Evolutionary conservation across 176 grass and related monocot genomes (phyloP).

Genomic region (Carex scoparia): DNA sequence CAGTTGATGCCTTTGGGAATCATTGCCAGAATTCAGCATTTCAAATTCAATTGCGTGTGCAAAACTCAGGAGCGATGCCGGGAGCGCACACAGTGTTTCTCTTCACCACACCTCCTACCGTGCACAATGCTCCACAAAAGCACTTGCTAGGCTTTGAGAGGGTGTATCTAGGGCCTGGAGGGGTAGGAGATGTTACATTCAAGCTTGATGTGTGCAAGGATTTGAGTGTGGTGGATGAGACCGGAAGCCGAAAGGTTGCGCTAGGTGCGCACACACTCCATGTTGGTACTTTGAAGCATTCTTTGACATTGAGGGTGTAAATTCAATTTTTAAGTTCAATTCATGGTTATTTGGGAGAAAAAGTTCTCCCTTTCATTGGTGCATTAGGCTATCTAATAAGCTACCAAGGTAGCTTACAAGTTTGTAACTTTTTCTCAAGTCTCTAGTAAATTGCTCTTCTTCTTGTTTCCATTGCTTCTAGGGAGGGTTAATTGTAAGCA

Average conservation of each 20-base stretch:
- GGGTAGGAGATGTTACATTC: conserved; percentile 49
- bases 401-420: background rate
- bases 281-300: conserved; percentile 77
- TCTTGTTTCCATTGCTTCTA: background rate
- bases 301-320: conserved; percentile 44
- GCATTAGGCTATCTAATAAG: background rate
- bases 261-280: conserved; percentile 69
- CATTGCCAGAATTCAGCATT: conserved; percentile 50
- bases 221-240: conserved; percentile 79
- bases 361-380: conserved; percentile 32
- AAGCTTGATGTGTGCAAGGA: conserved; percentile 85
- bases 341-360: conserved; percentile 9
- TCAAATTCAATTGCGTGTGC: conserved; percentile 50
- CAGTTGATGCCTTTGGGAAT: conserved; percentile 40
- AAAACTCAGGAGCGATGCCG: conserved; percentile 38
- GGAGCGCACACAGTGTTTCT: conserved; percentile 77
- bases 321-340: background rate
- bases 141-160: conserved; percentile 82
- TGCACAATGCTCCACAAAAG: conserved; percentile 73
- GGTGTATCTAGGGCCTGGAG: conserved; percentile 47
- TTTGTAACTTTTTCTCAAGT: conserved; percentile 20
- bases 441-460: conserved; percentile 1
- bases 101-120: conserved; percentile 68
- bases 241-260: conserved; percentile 63
- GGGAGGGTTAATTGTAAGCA: background rate